Percentiles rank a stretch among this genome's conserved stretches.
phyloP scores from a whole-genome alignment of 78 protist genomes.

The Isochrysis galbana region DNA sequence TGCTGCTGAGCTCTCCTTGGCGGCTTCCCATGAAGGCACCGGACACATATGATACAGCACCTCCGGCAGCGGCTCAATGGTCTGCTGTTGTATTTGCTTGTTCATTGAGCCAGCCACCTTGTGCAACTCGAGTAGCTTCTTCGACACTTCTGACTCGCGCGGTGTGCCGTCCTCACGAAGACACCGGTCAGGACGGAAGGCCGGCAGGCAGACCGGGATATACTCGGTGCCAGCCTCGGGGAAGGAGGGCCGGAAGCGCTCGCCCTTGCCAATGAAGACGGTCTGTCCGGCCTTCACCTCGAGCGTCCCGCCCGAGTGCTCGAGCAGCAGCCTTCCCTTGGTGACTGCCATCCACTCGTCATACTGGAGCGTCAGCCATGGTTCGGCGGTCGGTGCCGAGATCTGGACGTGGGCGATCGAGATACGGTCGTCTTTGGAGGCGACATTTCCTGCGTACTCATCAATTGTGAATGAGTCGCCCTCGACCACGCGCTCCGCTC shows the following conservation, averaged over 20 bases:
- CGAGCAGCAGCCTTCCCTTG: neutral
- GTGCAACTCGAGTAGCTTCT: neutral
- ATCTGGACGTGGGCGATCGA: neutral
- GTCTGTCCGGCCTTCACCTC: neutral
- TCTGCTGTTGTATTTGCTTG: neutral
- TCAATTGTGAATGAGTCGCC: neutral
- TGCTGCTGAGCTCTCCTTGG: neutral
- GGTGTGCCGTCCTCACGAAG: neutral
- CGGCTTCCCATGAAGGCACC: neutral
- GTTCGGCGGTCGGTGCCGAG: neutral
- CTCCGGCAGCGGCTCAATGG: neutral
- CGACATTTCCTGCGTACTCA: constrained; percentile 1
- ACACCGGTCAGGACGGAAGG: constrained; percentile 21
- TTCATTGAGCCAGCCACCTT: neutral
- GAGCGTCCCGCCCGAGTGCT: neutral
- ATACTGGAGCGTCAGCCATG: constrained; percentile 8
- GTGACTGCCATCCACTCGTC: constrained; percentile 9
- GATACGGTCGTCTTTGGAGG: neutral
- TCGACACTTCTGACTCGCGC: neutral
- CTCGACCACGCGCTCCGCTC: neutral
- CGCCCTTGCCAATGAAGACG: neutral
- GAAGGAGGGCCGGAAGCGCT: neutral
- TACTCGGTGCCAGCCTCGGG: neutral
- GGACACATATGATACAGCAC: neutral
- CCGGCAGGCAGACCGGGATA: constrained; percentile 5